Percentiles rank a stretch among this genome's conserved stretches.
These are phyloP conservation scores for Capsella rubella DNA, from an alignment of 441 rosid genomes.

Conservation along the genomic window DNA sequence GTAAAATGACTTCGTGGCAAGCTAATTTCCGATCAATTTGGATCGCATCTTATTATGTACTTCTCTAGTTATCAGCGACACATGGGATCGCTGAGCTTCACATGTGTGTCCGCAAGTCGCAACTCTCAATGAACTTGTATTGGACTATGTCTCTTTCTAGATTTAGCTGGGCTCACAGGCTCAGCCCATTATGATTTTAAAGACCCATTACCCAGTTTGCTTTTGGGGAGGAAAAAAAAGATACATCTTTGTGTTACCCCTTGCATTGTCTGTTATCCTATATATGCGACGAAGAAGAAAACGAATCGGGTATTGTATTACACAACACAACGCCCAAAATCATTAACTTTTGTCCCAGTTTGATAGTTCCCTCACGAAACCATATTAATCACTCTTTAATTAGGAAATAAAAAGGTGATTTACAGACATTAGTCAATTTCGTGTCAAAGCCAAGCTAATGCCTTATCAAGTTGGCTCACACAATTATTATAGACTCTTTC, in stretches of 20 bases:
- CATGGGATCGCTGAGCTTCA: slow-evolving; percentile 5
- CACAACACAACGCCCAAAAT: background rate
- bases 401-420: background rate
- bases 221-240: no score
- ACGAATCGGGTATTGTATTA: background rate
- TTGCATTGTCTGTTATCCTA: no score
- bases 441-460: slow-evolving; percentile 1
- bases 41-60: background rate
- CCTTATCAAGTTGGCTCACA: slow-evolving; percentile 6
- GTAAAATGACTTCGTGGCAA: background rate
- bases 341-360: background rate
- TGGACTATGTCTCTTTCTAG: no score
- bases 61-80: background rate
- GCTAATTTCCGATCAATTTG: background rate
- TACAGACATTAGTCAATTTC: background rate
- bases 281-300: no score
- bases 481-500: background rate
- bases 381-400: background rate
- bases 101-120: background rate
- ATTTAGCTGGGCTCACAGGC: slow-evolving; percentile 14
- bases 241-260: no score
- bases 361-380: background rate
- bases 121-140: background rate
- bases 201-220: background rate
- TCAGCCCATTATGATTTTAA: background rate